Conservation (phyloP, 495 filamentous ascomycete species). For the Aspergillus mulundensis region DNA sequence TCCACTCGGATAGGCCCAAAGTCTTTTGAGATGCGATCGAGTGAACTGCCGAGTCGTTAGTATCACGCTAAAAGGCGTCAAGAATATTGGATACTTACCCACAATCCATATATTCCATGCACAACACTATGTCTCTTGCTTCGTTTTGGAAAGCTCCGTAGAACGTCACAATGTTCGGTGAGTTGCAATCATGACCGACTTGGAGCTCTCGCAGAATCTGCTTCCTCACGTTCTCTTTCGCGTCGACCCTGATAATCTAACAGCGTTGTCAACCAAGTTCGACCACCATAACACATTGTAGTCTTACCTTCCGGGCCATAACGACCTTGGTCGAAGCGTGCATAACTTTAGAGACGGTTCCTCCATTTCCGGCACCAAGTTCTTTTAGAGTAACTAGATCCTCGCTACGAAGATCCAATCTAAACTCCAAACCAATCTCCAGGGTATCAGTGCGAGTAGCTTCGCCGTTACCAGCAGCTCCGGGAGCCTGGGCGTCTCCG, state of each 20-base stretch:
- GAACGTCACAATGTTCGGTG: conserved; percentile 92
- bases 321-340: conserved; percentile 91
- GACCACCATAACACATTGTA: conserved; percentile 2
- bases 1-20: conserved; percentile 97
- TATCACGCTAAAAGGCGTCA: neutral
- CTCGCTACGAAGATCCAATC: conserved; percentile 84
- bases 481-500: conserved; percentile 56
- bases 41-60: conserved; percentile 48
- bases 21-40: conserved; percentile 88
- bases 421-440: conserved; percentile 96
- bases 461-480: conserved; percentile 55
- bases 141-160: conserved; percentile 97
- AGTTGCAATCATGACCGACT: conserved; percentile 98
- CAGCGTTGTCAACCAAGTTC: conserved; percentile 12
- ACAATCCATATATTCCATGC: conserved; percentile 99
- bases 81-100: conserved; percentile 59
- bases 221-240: conserved; percentile 92
- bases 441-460: conserved; percentile 68
- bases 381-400: conserved; percentile 92
- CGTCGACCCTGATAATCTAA: conserved; percentile 96
- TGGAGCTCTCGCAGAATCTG: conserved; percentile 93
- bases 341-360: conserved; percentile 95
- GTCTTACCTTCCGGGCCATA: conserved; percentile 89
- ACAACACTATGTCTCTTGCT: conserved; percentile 94
- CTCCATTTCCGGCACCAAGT: conserved; percentile 92